A percentile compares a stretch with the other conserved stretches of the same genome.
Conservation (phyloP, 2,329 filamentous ascomycete genomes). For the Xylaria sp. region DNA sequence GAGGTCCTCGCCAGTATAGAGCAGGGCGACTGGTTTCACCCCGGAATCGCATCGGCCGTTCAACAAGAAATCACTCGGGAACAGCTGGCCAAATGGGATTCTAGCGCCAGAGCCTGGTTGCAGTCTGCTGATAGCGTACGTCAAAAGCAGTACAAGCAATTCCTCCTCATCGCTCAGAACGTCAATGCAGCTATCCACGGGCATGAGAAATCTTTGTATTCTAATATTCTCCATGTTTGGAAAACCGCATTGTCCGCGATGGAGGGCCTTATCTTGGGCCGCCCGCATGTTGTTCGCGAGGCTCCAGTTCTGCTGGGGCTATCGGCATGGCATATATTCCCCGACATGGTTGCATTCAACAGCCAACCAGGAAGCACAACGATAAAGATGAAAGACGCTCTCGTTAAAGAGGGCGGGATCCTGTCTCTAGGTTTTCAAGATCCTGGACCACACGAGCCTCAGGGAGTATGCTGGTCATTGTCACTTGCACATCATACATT, state of each 20-base stretch:
- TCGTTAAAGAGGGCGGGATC: slow-evolving; percentile 13
- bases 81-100: slow-evolving; percentile 41
- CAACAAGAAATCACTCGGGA: slow-evolving; percentile 25
- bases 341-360: slow-evolving; percentile 13
- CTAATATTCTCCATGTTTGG: slow-evolving; percentile 17
- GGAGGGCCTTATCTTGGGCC: slow-evolving; percentile 19
- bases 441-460: not conserved
- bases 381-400: slow-evolving; percentile 12
- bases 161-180: slow-evolving; percentile 22
- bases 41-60: not conserved
- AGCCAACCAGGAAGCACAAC: not conserved
- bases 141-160: slow-evolving; percentile 13
- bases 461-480: slow-evolving; percentile 21
- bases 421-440: slow-evolving; percentile 19
- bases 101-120: slow-evolving; percentile 42
- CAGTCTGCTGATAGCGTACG: slow-evolving; percentile 37
- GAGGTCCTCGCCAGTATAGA: slow-evolving; percentile 17
- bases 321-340: slow-evolving; percentile 26
- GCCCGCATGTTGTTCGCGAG: slow-evolving; percentile 9
- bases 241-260: slow-evolving; percentile 3
- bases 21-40: not conserved
- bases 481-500: slow-evolving; percentile 23
- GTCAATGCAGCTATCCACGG: slow-evolving; percentile 11
- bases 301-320: slow-evolving; percentile 18
- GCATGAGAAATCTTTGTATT: not conserved